These are phyloP conservation scores for Alternaria longipes DNA, from an alignment of 2,329 filamentous ascomycete genomes.

Conservation along the genomic window DNA sequence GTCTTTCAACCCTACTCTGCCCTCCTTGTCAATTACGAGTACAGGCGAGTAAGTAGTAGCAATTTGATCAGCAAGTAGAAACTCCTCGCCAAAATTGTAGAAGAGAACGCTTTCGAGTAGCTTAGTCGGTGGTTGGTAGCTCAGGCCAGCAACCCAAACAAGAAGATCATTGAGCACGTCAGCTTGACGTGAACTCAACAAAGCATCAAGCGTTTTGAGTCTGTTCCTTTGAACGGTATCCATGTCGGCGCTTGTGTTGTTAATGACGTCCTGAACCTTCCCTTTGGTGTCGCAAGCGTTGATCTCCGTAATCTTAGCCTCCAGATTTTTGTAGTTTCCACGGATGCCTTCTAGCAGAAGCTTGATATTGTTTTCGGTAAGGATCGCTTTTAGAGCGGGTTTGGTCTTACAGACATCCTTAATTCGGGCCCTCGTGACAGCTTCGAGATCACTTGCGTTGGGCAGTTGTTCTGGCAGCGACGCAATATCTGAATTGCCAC, in stretches of 20 bases:
- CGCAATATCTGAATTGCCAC: neutral
- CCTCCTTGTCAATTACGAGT: conserved; percentile 11
- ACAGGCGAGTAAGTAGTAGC: conserved; percentile 13
- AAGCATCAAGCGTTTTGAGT: conserved; percentile 6
- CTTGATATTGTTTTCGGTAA: conserved; percentile 22
- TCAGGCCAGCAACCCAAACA: conserved; percentile 23
- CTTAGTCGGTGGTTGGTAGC: neutral
- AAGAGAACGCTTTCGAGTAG: conserved; percentile 26
- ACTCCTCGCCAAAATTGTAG: conserved; percentile 8
- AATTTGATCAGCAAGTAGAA: conserved; percentile 14
- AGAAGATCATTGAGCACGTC: conserved; percentile 22
- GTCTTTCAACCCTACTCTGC: conserved; percentile 9
- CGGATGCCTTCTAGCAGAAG: conserved; percentile 19
- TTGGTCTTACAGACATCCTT: conserved; percentile 14
- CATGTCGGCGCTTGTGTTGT: conserved; percentile 16
- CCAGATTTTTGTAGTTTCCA: conserved; percentile 20
- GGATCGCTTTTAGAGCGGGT: conserved; percentile 19
- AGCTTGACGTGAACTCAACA: conserved; percentile 18
- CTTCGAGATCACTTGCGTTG: conserved; percentile 14
- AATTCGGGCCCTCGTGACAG: conserved; percentile 14
- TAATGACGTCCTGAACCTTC: conserved; percentile 23
- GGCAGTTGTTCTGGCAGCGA: neutral
- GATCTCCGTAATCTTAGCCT: conserved; percentile 26
- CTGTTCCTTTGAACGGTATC: conserved; percentile 4
- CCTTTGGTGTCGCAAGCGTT: conserved; percentile 25